phyloP scores from a whole-genome alignment of 306 rosid genomes.

The Pterocarpus santalinus region DNA sequence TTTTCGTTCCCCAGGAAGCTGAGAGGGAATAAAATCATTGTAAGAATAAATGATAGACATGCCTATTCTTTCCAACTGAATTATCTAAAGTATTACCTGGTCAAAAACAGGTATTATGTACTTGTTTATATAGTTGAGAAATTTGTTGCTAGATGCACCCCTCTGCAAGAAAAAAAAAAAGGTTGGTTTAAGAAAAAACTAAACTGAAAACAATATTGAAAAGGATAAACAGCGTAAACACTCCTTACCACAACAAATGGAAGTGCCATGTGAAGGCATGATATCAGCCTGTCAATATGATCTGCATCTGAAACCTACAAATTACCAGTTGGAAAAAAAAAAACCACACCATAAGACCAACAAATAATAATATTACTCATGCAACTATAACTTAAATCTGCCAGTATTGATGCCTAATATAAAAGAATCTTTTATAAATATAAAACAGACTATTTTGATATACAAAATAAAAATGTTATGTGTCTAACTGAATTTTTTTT shows the following conservation, averaged over 20 bases:
- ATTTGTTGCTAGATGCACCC: constrained; percentile 96
- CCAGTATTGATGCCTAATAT: constrained; percentile 17
- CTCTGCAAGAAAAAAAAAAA: constrained; percentile 57
- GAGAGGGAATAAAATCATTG: constrained; percentile 41
- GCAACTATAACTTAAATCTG: constrained; percentile 20
- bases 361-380: background rate
- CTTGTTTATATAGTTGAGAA: constrained; percentile 80
- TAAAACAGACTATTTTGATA: constrained; percentile 24
- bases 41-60: constrained; percentile 4
- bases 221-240: constrained; percentile 23
- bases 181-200: constrained; percentile 29
- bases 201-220: constrained; percentile 1
- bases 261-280: constrained; percentile 93
- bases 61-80: constrained; percentile 28
- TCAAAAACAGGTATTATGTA: constrained; percentile 90
- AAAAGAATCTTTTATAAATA: background rate
- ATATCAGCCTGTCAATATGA: constrained; percentile 90
- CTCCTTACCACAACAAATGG: constrained; percentile 90
- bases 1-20: constrained; percentile 96
- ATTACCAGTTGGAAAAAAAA: constrained; percentile 28
- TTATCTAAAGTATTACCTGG: constrained; percentile 66
- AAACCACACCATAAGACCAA: constrained; percentile 32
- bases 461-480: constrained; percentile 5
- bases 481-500: background rate
- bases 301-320: constrained; percentile 91